These are phyloP conservation scores for Leccinum solheimii DNA, from an alignment of 1,284 basidiomycete genomes.

Conservation along the genomic window DNA sequence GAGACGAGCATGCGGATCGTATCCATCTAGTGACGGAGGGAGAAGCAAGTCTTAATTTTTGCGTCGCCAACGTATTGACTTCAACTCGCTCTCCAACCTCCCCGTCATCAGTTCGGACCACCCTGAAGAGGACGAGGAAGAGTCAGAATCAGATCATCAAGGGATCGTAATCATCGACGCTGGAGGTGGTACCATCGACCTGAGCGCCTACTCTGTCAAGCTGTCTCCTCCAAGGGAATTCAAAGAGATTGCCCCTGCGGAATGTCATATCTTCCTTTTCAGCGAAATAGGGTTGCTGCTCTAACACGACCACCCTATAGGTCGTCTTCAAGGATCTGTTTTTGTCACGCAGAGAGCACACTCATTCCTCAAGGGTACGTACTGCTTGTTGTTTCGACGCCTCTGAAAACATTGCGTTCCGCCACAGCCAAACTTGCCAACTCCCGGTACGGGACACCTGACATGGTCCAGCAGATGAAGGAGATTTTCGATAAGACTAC, in stretches of 20 bases:
- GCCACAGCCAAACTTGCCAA: slow-evolving; percentile 35
- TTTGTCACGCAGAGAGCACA: slow-evolving; percentile 46
- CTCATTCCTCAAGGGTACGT: slow-evolving; percentile 35
- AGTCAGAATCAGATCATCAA: slow-evolving; percentile 25
- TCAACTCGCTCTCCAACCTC: slow-evolving; percentile 22
- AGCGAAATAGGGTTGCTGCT: background rate
- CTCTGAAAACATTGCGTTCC: slow-evolving; percentile 17
- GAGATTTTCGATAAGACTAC: slow-evolving; percentile 49
- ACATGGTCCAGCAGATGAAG: slow-evolving; percentile 42
- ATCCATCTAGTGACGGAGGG: slow-evolving; percentile 51
- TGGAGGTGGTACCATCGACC: slow-evolving; percentile 57
- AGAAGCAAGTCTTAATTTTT: slow-evolving; percentile 51
- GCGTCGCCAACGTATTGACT: slow-evolving; percentile 38
- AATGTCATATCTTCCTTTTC: slow-evolving; percentile 34
- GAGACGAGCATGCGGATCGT: slow-evolving; percentile 27
- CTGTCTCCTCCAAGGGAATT: slow-evolving; percentile 31
- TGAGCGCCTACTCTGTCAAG: slow-evolving; percentile 46
- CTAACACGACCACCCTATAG: slow-evolving; percentile 13
- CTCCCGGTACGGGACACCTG: slow-evolving; percentile 30
- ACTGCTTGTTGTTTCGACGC: background rate
- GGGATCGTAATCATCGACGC: slow-evolving; percentile 52
- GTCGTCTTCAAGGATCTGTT: slow-evolving; percentile 36
- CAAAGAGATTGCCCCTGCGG: slow-evolving; percentile 41
- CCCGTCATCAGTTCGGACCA: slow-evolving; percentile 15
- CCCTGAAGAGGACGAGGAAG: slow-evolving; percentile 13